Conservation (phyloP, 768 basidiomycete genomes). For the Boletales sp. region DNA sequence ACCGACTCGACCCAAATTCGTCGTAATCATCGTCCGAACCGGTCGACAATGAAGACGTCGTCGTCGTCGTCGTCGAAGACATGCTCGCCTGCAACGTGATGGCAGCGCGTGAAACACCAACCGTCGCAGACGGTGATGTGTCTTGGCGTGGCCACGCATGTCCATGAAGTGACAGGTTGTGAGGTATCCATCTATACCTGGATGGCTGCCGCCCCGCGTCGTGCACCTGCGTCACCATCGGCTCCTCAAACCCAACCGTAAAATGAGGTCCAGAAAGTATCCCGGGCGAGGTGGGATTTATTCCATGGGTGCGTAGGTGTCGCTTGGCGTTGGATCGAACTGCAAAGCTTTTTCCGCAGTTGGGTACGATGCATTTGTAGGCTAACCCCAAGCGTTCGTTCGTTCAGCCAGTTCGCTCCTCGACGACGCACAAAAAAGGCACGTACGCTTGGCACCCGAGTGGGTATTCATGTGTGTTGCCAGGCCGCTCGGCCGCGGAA, state of each 20-base stretch:
- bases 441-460: conserved; percentile 47
- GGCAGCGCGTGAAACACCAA: conserved; percentile 22
- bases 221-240: conserved; percentile 43
- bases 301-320: conserved; percentile 73
- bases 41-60: conserved; percentile 31
- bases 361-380: conserved; percentile 49
- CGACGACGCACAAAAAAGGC: not conserved
- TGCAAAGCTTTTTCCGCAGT: conserved; percentile 66
- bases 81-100: conserved; percentile 35
- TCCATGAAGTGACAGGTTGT: conserved; percentile 31
- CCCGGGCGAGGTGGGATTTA: conserved; percentile 29
- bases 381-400: conserved; percentile 8
- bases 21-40: conserved; percentile 33
- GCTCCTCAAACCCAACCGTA: conserved; percentile 44
- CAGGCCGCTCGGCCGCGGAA: conserved; percentile 50
- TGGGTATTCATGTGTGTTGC: conserved; percentile 54
- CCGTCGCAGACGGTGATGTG: conserved; percentile 9
- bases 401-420: conserved; percentile 5
- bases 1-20: conserved; percentile 13
- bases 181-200: conserved; percentile 41
- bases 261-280: conserved; percentile 23
- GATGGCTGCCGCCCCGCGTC: conserved; percentile 34
- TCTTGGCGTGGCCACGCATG: conserved; percentile 24
- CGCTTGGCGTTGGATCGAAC: conserved; percentile 81
- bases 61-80: conserved; percentile 28